Conservation (phyloP, 768 basidiomycete genomes). For the Termitomyces sp. region DNA sequence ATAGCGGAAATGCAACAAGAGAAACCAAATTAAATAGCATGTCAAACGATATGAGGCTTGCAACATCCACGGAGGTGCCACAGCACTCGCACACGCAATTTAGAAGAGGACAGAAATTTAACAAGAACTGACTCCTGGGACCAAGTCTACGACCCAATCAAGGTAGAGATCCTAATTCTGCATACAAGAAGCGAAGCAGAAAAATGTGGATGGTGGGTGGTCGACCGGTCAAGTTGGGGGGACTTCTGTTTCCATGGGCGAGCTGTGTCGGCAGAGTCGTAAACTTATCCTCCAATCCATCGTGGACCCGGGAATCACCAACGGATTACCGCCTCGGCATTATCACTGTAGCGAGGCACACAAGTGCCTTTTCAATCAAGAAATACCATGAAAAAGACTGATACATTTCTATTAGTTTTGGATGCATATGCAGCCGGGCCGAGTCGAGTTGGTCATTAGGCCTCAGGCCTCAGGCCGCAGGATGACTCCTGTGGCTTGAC, state of each 20-base stretch:
- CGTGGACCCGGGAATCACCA: conserved; percentile 10
- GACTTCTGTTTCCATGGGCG: conserved; percentile 15
- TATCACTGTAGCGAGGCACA: conserved; percentile 1
- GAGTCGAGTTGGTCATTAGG: conserved; percentile 3
- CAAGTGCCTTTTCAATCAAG: conserved; percentile 1
- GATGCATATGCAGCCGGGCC: background rate
- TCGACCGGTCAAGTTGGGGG: conserved; percentile 1
- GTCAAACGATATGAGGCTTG: background rate
- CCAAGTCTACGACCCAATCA: background rate
- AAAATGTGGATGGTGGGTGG: background rate
- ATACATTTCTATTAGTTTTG: background rate
- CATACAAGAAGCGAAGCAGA: background rate
- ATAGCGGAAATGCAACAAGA: conserved; percentile 4
- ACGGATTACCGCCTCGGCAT: background rate
- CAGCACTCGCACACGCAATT: background rate
- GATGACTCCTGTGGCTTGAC: background rate
- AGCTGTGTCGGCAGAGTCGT: conserved; percentile 4
- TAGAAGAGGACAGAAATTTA: background rate
- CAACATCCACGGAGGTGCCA: conserved; percentile 6
- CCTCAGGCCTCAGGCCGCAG: background rate
- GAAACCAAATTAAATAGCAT: conserved; percentile 6
- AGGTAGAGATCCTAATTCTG: background rate
- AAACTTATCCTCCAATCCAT: conserved; percentile 5
- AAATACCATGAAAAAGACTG: background rate
- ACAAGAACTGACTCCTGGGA: conserved; percentile 1